These are phyloP conservation scores for Mortierella hygrophila DNA, from an alignment of 192 early-diverging fungal species.

Conservation along the genomic window DNA sequence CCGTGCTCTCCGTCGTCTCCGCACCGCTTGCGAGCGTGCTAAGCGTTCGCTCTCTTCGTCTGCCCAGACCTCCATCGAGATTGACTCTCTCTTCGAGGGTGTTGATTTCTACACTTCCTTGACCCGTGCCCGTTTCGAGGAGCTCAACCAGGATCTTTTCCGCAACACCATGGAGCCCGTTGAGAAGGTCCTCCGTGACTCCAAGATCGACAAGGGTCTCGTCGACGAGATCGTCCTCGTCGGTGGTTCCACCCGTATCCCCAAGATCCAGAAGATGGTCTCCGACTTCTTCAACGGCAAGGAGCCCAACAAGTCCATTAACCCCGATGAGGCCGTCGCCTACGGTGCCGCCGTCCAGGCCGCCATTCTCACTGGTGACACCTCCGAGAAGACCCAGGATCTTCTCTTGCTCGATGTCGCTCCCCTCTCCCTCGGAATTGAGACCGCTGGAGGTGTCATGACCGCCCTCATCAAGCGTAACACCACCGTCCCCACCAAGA, in stretches of 20 bases:
- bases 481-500: slow-evolving; percentile 98
- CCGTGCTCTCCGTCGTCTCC: slow-evolving; percentile 95
- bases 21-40: slow-evolving; percentile 97
- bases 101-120: slow-evolving; percentile 98
- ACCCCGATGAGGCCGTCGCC: slow-evolving; percentile 99
- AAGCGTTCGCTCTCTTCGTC: slow-evolving; percentile 97
- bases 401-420: slow-evolving; percentile 96
- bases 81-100: slow-evolving; percentile 97
- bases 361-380: slow-evolving; percentile 95
- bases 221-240: slow-evolving; percentile 97
- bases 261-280: slow-evolving; percentile 98
- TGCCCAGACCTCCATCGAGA: slow-evolving; percentile 95
- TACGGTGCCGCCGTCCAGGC: slow-evolving; percentile 99
- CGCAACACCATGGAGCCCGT: slow-evolving; percentile 95
- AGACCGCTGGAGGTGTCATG: slow-evolving; percentile 99
- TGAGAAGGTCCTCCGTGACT: slow-evolving; percentile 95
- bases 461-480: slow-evolving; percentile 97
- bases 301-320: slow-evolving; percentile 99
- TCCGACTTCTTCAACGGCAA: slow-evolving; percentile 99
- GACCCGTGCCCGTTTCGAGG: slow-evolving; percentile 99
- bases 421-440: slow-evolving; percentile 97
- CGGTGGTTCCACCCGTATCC: slow-evolving; percentile 99
- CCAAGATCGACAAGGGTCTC: slow-evolving; percentile 94
- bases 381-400: slow-evolving; percentile 96
- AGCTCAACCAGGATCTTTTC: slow-evolving; percentile 98